phyloP scores from a whole-genome alignment of 768 basidiomycete species.

The Russula griseocarnosa region DNA sequence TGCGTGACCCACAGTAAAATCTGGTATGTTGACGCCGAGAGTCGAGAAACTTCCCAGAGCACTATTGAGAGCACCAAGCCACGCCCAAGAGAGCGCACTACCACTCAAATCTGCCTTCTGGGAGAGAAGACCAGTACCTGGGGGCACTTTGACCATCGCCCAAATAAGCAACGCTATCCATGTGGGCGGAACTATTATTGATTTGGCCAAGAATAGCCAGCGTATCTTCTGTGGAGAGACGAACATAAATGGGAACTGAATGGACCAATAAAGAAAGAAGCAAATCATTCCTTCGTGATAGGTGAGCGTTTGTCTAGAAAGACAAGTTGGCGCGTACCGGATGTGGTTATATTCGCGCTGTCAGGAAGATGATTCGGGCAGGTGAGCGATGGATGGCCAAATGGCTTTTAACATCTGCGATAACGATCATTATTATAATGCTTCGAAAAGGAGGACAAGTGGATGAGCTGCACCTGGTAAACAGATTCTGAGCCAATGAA shows the following conservation, averaged over 20 bases:
- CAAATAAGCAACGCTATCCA: conserved; percentile 35
- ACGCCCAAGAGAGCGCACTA: conserved; percentile 64
- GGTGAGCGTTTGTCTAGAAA: conserved; percentile 1
- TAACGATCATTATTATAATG: not conserved
- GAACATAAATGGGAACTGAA: conserved; percentile 73
- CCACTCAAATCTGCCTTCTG: conserved; percentile 51
- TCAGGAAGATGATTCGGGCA: conserved; percentile 63
- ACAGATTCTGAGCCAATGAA: conserved; percentile 60
- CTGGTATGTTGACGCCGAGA: conserved; percentile 75
- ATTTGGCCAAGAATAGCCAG: conserved; percentile 68
- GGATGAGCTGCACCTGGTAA: conserved; percentile 48
- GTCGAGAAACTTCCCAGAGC: conserved; percentile 72
- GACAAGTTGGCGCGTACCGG: conserved; percentile 39
- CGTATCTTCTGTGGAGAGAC: conserved; percentile 75
- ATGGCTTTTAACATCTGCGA: conserved; percentile 72
- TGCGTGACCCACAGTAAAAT: conserved; percentile 56
- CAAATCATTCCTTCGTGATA: conserved; percentile 55
- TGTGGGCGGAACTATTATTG: conserved; percentile 42
- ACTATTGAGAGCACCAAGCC: conserved; percentile 72
- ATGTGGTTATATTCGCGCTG: conserved; percentile 57
- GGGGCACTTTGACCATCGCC: conserved; percentile 60
- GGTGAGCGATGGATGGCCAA: conserved; percentile 64
- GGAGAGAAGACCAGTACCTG: conserved; percentile 54
- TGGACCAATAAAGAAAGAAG: conserved; percentile 73
- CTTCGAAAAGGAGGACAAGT: no score